A percentile compares a stretch with the other conserved stretches of the same genome.
Conservation (phyloP, 2,329 filamentous ascomycete genomes). For the Aspergillus caelatus region DNA sequence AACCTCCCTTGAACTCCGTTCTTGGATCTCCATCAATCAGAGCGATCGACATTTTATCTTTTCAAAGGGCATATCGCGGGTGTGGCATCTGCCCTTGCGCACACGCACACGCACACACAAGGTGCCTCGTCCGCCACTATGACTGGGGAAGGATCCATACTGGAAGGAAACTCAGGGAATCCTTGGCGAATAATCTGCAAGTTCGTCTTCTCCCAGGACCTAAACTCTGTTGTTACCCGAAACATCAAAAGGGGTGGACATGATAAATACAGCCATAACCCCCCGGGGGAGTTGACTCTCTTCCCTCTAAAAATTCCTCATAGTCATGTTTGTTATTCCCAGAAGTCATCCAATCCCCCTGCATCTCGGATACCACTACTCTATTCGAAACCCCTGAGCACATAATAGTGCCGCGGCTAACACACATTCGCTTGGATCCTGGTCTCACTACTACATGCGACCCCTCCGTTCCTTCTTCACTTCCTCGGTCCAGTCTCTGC, state of each 20-base stretch:
- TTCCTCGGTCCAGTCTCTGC: not conserved
- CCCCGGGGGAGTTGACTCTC: not conserved
- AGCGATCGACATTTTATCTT: conserved; percentile 2
- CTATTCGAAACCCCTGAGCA: not conserved
- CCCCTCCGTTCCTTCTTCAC: conserved; percentile 2
- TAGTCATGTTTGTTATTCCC: not conserved
- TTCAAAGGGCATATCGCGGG: conserved; percentile 7
- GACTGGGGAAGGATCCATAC: not conserved
- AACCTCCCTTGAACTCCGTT: conserved; percentile 7
- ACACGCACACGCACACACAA: not conserved
- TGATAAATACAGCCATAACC: conserved; percentile 5
- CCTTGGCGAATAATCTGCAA: conserved; percentile 1
- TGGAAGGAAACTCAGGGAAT: not conserved
- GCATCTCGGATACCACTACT: not conserved
- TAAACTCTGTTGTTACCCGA: not conserved
- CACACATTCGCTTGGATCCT: conserved; percentile 5
- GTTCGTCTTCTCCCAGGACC: not conserved
- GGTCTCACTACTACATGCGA: conserved; percentile 3
- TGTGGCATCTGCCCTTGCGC: conserved; percentile 12
- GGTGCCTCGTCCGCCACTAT: not conserved
- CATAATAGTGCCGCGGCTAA: not conserved
- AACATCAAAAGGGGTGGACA: not conserved
- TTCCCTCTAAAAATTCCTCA: not conserved
- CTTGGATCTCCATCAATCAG: conserved; percentile 12
- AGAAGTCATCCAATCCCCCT: not conserved